Percentiles rank a stretch among this genome's conserved stretches.
phyloP scores from a whole-genome alignment of 495 filamentous ascomycete species.

The Annulohypoxylon bovei region DNA sequence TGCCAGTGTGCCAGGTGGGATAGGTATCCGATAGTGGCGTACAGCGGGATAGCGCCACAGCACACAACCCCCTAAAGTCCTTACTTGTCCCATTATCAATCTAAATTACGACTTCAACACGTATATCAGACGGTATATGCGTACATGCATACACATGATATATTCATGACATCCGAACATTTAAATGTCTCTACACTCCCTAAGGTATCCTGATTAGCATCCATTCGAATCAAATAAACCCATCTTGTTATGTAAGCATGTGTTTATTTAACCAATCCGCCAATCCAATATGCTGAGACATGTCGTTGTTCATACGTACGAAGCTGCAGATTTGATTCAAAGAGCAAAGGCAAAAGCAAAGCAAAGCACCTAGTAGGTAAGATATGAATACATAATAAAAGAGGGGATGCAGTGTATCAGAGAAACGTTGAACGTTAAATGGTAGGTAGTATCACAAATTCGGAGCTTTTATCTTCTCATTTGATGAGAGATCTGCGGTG shows the following conservation, averaged over 20 bases:
- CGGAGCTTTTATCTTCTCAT: conserved; percentile 32
- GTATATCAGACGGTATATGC: not conserved
- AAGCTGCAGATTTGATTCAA: not conserved
- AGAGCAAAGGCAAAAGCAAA: not conserved
- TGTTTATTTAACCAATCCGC: not conserved
- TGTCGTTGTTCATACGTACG: not conserved
- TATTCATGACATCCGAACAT: not conserved
- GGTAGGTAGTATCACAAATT: conserved; percentile 24
- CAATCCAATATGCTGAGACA: not conserved
- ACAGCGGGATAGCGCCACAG: not conserved
- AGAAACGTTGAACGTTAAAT: conserved; percentile 19
- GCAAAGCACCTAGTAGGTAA: too few species aligned
- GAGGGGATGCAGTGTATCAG: not conserved
- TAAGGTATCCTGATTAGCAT: too few species aligned
- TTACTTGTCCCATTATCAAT: not conserved
- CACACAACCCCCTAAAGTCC: conserved; percentile 3
- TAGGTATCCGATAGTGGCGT: not conserved
- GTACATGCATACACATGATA: not conserved
- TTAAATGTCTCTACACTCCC: not conserved
- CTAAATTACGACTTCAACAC: conserved; percentile 2
- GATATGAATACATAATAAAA: too few species aligned
- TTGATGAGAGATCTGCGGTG: conserved; percentile 34
- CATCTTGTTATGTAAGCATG: not conserved
- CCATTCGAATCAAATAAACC: too few species aligned
- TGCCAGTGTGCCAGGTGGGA: not conserved